These are phyloP conservation scores for Saccharomyces hybrid DNA, from an alignment of 1,139 yeast genomes.

Conservation along the genomic window DNA sequence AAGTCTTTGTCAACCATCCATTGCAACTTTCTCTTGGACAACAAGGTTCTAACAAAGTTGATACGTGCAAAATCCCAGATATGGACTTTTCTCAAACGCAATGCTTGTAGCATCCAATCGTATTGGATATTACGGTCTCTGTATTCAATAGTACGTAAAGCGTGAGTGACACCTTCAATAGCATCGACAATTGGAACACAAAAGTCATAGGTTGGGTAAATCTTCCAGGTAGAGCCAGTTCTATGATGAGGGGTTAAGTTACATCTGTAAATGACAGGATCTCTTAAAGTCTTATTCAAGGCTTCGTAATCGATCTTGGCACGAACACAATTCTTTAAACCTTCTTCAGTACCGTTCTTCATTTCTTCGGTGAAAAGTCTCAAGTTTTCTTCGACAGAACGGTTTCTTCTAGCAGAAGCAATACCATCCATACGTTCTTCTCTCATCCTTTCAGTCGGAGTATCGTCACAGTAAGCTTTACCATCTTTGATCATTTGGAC, in stretches of 20 bases:
- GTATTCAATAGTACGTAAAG: constrained; percentile 94
- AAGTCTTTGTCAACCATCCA: constrained; percentile 91
- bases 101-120: constrained; percentile 84
- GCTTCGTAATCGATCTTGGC: constrained; percentile 91
- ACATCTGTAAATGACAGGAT: constrained; percentile 94
- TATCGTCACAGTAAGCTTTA: constrained; percentile 94
- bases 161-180: constrained; percentile 93
- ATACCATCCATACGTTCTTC: constrained; percentile 97
- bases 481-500: constrained; percentile 85
- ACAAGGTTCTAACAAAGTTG: constrained; percentile 87
- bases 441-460: constrained; percentile 89
- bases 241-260: constrained; percentile 95
- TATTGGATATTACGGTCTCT: constrained; percentile 97
- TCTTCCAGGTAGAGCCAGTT: constrained; percentile 86
- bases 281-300: constrained; percentile 88
- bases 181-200: constrained; percentile 96
- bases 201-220: constrained; percentile 97
- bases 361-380: constrained; percentile 78
- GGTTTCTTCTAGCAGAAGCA: constrained; percentile 81
- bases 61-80: constrained; percentile 98
- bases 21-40: constrained; percentile 94
- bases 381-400: constrained; percentile 85
- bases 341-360: constrained; percentile 88
- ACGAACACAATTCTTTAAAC: constrained; percentile 82
- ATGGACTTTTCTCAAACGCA: constrained; percentile 81